phyloP scores from a whole-genome alignment of 495 filamentous ascomycete genomes.

The Aspergillus ostianus region DNA sequence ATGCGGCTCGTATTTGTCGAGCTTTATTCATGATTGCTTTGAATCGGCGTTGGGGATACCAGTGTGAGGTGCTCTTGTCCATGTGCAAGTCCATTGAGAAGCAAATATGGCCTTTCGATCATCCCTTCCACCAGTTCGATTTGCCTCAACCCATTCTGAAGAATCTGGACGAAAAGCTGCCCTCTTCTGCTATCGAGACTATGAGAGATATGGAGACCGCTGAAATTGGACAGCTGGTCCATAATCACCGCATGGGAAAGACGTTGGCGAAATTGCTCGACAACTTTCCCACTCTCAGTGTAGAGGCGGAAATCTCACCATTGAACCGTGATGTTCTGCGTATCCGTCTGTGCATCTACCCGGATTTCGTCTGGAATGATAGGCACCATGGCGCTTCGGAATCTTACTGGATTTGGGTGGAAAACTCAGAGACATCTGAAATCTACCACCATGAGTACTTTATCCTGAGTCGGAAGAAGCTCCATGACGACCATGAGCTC shows the following conservation, averaged over 20 bases:
- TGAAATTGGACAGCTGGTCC: constrained; percentile 89
- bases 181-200: constrained; percentile 70
- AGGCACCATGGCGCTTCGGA: constrained; percentile 91
- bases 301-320: constrained; percentile 93
- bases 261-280: constrained; percentile 77
- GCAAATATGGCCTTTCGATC: constrained; percentile 89
- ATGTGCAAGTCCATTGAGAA: constrained; percentile 96
- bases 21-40: constrained; percentile 96
- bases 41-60: constrained; percentile 89
- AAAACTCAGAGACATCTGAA: constrained; percentile 95
- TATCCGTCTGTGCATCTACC: constrained; percentile 77
- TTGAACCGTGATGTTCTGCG: constrained; percentile 91
- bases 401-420: constrained; percentile 98
- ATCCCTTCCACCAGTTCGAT: constrained; percentile 94
- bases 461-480: constrained; percentile 81
- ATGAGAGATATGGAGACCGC: constrained; percentile 88
- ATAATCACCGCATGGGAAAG: constrained; percentile 82
- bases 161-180: constrained; percentile 74
- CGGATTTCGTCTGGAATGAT: constrained; percentile 96
- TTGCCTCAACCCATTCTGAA: constrained; percentile 78
- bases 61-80: constrained; percentile 84
- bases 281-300: constrained; percentile 86
- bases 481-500: constrained; percentile 91
- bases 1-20: constrained; percentile 89
- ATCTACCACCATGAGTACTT: constrained; percentile 99